These are phyloP conservation scores for Themeda triandra DNA, from an alignment of 176 grass and related monocot species.

Conservation along the genomic window DNA sequence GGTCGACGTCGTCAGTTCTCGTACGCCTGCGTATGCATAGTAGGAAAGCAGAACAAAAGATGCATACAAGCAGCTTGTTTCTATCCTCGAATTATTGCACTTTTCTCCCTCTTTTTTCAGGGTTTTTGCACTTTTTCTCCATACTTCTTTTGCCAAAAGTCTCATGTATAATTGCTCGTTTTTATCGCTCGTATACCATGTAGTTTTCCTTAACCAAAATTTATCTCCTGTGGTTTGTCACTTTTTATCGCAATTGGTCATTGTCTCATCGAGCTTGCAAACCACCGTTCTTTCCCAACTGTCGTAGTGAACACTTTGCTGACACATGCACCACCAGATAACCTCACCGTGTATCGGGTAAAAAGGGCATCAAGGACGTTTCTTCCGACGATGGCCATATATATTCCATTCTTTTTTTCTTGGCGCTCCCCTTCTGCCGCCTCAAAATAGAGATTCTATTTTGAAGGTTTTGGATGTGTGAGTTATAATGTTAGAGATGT, in stretches of 20 bases:
- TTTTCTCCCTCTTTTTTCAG: neutral
- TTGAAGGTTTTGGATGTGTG: too few species aligned
- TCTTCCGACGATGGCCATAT: neutral
- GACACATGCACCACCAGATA: neutral
- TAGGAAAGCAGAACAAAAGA: neutral
- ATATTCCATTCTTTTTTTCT: too few species aligned
- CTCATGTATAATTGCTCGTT: neutral
- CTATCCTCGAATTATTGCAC: neutral
- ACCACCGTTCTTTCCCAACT: neutral
- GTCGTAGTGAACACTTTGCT: neutral
- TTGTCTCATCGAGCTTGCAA: neutral
- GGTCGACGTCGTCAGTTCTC: neutral
- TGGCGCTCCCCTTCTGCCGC: too few species aligned
- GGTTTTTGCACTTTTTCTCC: neutral
- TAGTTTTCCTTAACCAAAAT: neutral
- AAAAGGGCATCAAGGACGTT: neutral
- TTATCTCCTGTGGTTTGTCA: neutral
- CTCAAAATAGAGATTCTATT: too few species aligned
- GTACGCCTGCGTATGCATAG: neutral
- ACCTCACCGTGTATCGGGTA: neutral
- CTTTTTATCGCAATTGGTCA: neutral
- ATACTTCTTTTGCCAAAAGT: neutral
- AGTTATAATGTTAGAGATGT: too few species aligned
- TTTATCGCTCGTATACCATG: too few species aligned
- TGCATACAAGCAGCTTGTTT: neutral